Evolutionary conservation across 225 moss, liverwort and hornwort genomes (phyloP), one percentile per base, ranked within the genome.

Genomic region (Straminergon stramineum): DNA sequence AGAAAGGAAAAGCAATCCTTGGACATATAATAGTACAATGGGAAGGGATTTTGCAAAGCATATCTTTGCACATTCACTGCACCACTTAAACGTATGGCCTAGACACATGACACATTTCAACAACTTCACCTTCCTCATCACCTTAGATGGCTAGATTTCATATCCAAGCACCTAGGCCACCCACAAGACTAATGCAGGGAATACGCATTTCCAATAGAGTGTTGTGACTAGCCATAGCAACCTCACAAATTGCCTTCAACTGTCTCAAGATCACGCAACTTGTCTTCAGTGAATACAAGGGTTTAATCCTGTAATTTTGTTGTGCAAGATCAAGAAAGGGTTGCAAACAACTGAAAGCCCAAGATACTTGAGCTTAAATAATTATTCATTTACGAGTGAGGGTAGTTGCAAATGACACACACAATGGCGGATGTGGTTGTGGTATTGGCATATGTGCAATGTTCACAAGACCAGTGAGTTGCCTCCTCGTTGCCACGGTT

Each of bases 401-500:
- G 93, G 84, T 93, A 93, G 87, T 92, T 92, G 93, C 94, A 95
- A 89, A 93, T 91, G 78, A 91, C 85, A 82, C 95, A 95, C 66
- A 94, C 93, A 22, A 90, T 89, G 70, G 93, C 76, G 34, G 91
- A 94, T 5, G 92, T 91, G 79, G 92, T 84, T 32, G 91, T 94
- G 55, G 92, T 92, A 63, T 95, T 95, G 89, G 95, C 95, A 85
- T 92, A 96, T 22, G 93, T 93, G 93, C 94, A 94, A 88, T 96
- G 95, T 86, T 96, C 96, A 92, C 95, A 95, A 60, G 94, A 92
- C 95, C 95, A 97, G 86, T 93, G 95, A 15, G 91, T 90, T 22
- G 81, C 76, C 81, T 93, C 94, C 76, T 94, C 96, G 3, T 84
- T 93, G 63, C 93, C 92, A 28, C 95, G 93, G 87, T 90, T 96